These are phyloP conservation scores for Monosporascus sp. DNA, from an alignment of 2,329 filamentous ascomycete species.

Conservation along the genomic window DNA sequence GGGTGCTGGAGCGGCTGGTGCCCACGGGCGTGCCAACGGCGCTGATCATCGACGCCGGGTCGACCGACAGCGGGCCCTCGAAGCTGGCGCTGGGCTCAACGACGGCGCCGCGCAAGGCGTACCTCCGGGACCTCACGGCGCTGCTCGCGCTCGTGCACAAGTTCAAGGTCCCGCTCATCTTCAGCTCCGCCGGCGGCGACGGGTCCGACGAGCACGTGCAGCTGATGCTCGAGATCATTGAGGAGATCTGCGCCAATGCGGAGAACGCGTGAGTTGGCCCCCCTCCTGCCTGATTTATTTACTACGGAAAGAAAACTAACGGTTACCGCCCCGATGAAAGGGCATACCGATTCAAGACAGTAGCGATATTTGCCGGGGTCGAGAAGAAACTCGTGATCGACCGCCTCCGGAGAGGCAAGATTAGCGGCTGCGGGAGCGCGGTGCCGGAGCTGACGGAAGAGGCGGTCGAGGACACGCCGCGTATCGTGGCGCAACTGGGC, in stretches of 20 bases:
- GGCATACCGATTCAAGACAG: constrained; percentile 26
- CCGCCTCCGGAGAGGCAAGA: constrained; percentile 21
- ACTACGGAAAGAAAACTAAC: too few relatives aligned
- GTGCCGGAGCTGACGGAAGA: constrained; percentile 34
- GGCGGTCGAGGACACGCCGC: constrained; percentile 32
- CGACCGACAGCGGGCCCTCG: constrained; percentile 32
- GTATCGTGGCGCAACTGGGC: constrained; percentile 40
- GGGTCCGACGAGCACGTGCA: constrained; percentile 39
- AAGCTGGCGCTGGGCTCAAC: constrained; percentile 36
- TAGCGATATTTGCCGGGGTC: constrained; percentile 35
- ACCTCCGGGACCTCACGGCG: constrained; percentile 36
- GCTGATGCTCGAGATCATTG: constrained; percentile 34
- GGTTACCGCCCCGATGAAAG: not conserved
- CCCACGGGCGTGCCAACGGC: constrained; percentile 25
- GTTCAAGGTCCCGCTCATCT: constrained; percentile 34
- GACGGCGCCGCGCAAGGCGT: constrained; percentile 34
- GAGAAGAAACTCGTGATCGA: constrained; percentile 27
- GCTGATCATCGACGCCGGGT: constrained; percentile 30
- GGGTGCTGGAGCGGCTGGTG: constrained; percentile 20
- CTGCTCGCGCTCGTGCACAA: constrained; percentile 29
- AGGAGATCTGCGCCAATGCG: constrained; percentile 26
- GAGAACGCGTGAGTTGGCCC: constrained; percentile 13
- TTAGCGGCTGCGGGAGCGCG: constrained; percentile 33
- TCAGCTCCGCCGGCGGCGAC: constrained; percentile 42
- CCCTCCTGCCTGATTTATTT: too few relatives aligned